Base-by-base conservation (phyloP, 371 early-diverging fungal species). In the Chytridium lagenaria region DNA sequence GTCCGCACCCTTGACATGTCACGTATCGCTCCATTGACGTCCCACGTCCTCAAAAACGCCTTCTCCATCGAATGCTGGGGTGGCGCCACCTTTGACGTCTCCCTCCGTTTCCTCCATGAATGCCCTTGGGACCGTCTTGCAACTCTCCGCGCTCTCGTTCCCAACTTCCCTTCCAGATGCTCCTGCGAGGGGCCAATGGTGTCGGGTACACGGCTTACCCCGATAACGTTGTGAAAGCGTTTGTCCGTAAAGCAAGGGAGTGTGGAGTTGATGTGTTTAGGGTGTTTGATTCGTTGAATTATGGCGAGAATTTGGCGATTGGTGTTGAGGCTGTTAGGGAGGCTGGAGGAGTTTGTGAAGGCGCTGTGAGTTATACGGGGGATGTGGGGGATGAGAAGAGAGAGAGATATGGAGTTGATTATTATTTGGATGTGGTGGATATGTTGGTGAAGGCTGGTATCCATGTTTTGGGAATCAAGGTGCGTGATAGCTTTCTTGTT, bases 141-240 rank as follows among this genome's bases (percentile, higher is more conserved):
- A 50, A 82, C 86, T 52, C 85, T 97, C 59, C 92, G 98, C 63
- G 83, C 89, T 63, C 87, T 93, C 23, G 94, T 93, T n/a, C 98
- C 98, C 78, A 96, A 96, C 83, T 97, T 78, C 98, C 98, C 23
- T 97, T 97, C 90, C 95, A 95, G 83, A 97, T 97, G 98, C 87
- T 97, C 39, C 89, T 97, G 65, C 92, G 98, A 81, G 98, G 98
- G 64, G 98, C 98, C 71, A 96, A 96, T 74, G 98, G 96, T 12
- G 98, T 97, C 30, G 98, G 98, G 2, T 96, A 96, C 84, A 96
- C 96, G 39, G 93, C 93, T 67, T 97, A 97, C 79, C 98, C 98
- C 2, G 98, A 97, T 84, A 96, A 97, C 77, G 93, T 76, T 59
- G 75, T 96, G 31, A 95, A 93, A 72, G 96, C 94, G 71, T 97